These are phyloP conservation scores for Monosporozyma servazzii DNA, from an alignment of 805 yeast genomes.

Conservation along the genomic window DNA sequence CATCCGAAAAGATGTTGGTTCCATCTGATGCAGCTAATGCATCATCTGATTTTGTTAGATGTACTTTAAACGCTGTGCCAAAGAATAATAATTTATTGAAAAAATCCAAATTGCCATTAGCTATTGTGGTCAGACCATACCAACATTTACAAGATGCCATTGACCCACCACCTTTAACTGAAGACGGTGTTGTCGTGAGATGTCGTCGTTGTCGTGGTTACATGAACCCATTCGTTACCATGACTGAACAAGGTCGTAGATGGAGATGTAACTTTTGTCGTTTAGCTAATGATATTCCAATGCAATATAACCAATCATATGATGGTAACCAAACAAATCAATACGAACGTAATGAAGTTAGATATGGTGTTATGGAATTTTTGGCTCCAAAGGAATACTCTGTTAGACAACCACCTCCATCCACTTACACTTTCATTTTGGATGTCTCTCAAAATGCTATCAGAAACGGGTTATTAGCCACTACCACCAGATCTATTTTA, in stretches of 20 bases:
- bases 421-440: constrained; percentile 75
- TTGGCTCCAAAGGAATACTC: constrained; percentile 91
- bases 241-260: constrained; percentile 61
- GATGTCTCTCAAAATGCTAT: constrained; percentile 81
- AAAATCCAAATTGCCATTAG: constrained; percentile 87
- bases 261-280: constrained; percentile 96
- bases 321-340: constrained; percentile 43
- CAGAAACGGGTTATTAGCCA: constrained; percentile 71
- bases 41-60: constrained; percentile 65
- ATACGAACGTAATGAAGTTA: constrained; percentile 72
- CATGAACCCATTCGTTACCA: constrained; percentile 82
- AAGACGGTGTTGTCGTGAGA: constrained; percentile 76
- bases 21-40: constrained; percentile 57
- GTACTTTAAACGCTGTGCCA: constrained; percentile 87
- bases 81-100: constrained; percentile 60
- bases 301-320: constrained; percentile 52
- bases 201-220: constrained; percentile 97
- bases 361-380: constrained; percentile 84
- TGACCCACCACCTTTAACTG: constrained; percentile 61
- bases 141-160: constrained; percentile 60
- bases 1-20: constrained; percentile 48
- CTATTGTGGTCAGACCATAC: constrained; percentile 84
- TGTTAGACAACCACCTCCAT: constrained; percentile 92
- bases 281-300: constrained; percentile 81
- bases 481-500: constrained; percentile 77